Evolutionary conservation across 2,329 filamentous ascomycete genomes (phyloP).

Genomic region (Diaporthe batatas): DNA sequence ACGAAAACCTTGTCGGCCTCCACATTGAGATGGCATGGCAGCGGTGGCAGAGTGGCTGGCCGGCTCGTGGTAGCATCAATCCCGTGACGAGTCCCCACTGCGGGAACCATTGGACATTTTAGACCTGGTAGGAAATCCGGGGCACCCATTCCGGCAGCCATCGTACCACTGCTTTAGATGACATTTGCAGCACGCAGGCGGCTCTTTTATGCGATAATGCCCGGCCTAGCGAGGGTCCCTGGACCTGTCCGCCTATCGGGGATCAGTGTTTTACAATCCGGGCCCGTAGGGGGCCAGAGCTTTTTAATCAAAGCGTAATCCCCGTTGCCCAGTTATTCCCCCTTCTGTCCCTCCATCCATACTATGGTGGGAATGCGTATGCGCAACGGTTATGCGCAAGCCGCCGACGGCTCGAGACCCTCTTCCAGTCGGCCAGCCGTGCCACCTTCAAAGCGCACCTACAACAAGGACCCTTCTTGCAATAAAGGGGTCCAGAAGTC

Average conservation of each 20-base stretch:
- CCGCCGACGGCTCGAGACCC: too few species aligned
- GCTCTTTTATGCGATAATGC: neutral
- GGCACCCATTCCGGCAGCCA: neutral
- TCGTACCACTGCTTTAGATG: constrained; percentile 9
- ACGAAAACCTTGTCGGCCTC: neutral
- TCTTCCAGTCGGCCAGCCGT: too few species aligned
- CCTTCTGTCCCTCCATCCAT: neutral
- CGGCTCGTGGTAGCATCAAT: neutral
- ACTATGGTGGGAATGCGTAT: neutral
- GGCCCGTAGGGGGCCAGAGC: constrained; percentile 1
- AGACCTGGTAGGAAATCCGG: neutral
- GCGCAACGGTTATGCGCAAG: too few species aligned
- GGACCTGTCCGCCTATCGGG: neutral
- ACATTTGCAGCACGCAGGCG: constrained; percentile 11
- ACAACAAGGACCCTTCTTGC: neutral
- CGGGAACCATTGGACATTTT: neutral
- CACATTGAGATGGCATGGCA: neutral
- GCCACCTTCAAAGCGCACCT: neutral
- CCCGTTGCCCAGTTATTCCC: too few species aligned
- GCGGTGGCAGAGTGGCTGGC: neutral
- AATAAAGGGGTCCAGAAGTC: neutral
- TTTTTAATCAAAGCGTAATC: neutral
- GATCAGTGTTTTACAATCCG: neutral
- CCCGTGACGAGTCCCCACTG: constrained; percentile 1
- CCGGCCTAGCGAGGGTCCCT: constrained; percentile 6